Base-by-base conservation (phyloP, 2,329 filamentous ascomycete genomes). In the Colletotrichum lindemuthianum region DNA sequence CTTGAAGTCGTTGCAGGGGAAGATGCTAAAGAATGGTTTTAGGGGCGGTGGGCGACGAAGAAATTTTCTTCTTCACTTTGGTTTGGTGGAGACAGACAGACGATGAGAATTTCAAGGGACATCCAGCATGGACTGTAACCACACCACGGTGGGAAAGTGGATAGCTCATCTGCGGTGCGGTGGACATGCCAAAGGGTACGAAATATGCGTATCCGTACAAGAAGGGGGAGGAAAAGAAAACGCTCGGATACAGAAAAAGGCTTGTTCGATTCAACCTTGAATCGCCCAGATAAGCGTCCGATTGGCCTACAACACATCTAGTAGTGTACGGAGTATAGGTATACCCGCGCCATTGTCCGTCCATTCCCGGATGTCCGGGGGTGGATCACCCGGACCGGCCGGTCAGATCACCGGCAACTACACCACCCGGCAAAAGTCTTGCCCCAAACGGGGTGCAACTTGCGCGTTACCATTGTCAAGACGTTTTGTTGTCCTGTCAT, bases 81-180 rank as follows among this genome's bases (percentile, higher is more conserved):
- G 41, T 53, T 59, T 32, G 39, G 57, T 64, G 60, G 50, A 45
- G 60, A 43, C 36, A 24, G 15, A 40, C 41, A 48, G 32, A 59
- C 24, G 24, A 24, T 24, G 24, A 24, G 24, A 24, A 24, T 24
- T 24, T 24, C 24, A 24, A 24, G 24, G 24, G 24, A 24, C 24
- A 24, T 4, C 24, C 24, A 24, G 24, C 24, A 57, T 37, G 34
- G 44, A 57, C 34, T 39, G 12, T 3, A 37, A 36, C 16, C 41
- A 55, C 52, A 44, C 40, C 40, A 24, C 5, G 39, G 37, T 3
- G 51, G 11, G 39, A 39, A 48, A 56, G 43, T 56, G 43, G 53
- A 24, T 8, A 47, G n/a, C 7, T 15, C 41, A 5, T 16, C 7
- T 15, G 32, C 13, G 24, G 37, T 40, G 37, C 37, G 52, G 32